Percentiles rank a stretch among this genome's conserved stretches.
Conservation (phyloP, 2,329 filamentous ascomycete genomes). For the Stylonectria norvegica region DNA sequence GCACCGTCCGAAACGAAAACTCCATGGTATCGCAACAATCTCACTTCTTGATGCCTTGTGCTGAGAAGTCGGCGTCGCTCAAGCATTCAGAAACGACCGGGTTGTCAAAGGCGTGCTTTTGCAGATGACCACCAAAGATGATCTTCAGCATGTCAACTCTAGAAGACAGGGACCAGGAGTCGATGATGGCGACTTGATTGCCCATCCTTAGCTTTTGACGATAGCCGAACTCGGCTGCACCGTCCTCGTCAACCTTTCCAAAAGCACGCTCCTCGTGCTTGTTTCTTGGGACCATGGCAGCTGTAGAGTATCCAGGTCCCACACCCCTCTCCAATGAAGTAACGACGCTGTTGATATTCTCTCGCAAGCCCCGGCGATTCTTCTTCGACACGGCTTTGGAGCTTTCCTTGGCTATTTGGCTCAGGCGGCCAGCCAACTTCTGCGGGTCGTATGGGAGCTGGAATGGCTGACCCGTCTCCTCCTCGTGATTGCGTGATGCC, state of each 20-base stretch:
- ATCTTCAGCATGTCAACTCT: constrained; percentile 47
- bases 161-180: constrained; percentile 50
- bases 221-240: constrained; percentile 50
- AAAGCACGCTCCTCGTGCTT: constrained; percentile 43
- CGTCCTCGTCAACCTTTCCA: constrained; percentile 39
- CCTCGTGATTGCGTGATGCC: constrained; percentile 52
- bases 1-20: too few species aligned
- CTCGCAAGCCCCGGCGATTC: constrained; percentile 45
- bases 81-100: constrained; percentile 38
- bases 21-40: too few species aligned
- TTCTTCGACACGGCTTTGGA: constrained; percentile 50
- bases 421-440: constrained; percentile 45
- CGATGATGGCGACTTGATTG: constrained; percentile 43
- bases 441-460: constrained; percentile 51
- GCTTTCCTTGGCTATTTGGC: constrained; percentile 44
- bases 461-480: constrained; percentile 47
- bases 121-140: constrained; percentile 45
- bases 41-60: too few species aligned
- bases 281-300: constrained; percentile 35
- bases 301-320: constrained; percentile 53
- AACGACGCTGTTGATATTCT: constrained; percentile 49
- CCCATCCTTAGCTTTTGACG: constrained; percentile 49
- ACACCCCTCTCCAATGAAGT: constrained; percentile 53
- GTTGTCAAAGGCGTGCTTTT: constrained; percentile 37
- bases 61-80: constrained; percentile 34